Base-by-base conservation (phyloP, 192 early-diverging fungal species). In the Umbelopsis sp. region DNA sequence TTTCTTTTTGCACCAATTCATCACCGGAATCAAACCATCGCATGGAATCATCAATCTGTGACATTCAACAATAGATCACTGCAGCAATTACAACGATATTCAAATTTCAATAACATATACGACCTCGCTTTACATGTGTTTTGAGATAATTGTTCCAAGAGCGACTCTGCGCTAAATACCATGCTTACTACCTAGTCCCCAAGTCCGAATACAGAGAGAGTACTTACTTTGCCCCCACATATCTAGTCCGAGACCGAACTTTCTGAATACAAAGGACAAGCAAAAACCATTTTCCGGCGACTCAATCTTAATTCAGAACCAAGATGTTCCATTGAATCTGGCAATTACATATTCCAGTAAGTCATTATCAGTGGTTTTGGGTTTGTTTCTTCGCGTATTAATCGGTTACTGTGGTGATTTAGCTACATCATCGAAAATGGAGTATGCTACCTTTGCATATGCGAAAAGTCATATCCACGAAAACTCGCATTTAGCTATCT, bases 351-450 rank as follows among this genome's bases (percentile, higher is more conserved):
- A 32, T 94, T 99, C 75, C 95, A 99, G 93, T 94, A 84, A 81
- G 86, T 65, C 14, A 16, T 17, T 17, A 49, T 16, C 8, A 10
- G 3, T 1, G 8, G 34, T 41, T 6, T 11, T 41, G 38, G 38
- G 8, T 47, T 10, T 3, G n/a, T n/a, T n/a, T n/a, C n/a, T 25
- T 31, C 52, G 21, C 47, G 12, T 47, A 45, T 9, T 41, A 45
- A 32, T 11, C 32, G 17, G 26, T 34, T 17, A n/a, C 22, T 22
- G 16, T 24, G 34, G n/a, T n/a, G n/a, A n/a, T n/a, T 10, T 78
- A 95, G 94, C 78, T 99, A 97, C 78, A 86, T 96, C 70, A 95
- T 99, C 62, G 94, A 97, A 73, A 89, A 91, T 75, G 93, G 95
- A 50, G 92, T 99, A 7, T 95, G 93, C 78, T 97, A 97, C 74